These are phyloP conservation scores for Parascedosporium putredinis DNA, from an alignment of 2,329 filamentous ascomycete genomes.

Conservation along the genomic window DNA sequence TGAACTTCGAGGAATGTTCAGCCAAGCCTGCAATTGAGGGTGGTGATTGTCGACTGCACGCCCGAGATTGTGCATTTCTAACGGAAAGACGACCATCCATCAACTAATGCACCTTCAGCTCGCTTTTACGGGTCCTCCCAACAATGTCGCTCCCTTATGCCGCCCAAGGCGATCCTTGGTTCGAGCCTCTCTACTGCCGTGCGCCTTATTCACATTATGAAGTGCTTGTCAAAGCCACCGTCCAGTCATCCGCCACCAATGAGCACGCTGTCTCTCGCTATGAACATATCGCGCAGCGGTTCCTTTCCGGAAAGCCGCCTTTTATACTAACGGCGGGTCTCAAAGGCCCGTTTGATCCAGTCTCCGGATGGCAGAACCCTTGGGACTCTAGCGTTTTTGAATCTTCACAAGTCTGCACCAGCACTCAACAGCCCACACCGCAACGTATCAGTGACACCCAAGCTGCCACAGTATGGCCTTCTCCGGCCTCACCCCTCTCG, in stretches of 20 bases:
- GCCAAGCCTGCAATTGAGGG: too few species aligned
- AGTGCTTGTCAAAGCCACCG: constrained; percentile 30
- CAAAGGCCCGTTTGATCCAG: constrained; percentile 48
- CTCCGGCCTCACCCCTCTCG: not conserved
- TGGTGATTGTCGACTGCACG: too few species aligned
- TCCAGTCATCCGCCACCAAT: constrained; percentile 46
- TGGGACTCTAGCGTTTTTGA: constrained; percentile 19
- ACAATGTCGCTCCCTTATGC: constrained; percentile 9
- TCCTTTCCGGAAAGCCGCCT: constrained; percentile 44
- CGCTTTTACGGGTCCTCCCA: not conserved
- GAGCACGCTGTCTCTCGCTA: constrained; percentile 40
- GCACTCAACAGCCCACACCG: not conserved
- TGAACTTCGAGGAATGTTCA: too few species aligned
- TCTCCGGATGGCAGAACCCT: constrained; percentile 28
- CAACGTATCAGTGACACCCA: not conserved
- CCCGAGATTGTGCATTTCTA: too few species aligned
- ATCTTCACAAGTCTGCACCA: not conserved
- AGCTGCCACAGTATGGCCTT: not conserved
- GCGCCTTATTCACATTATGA: constrained; percentile 30
- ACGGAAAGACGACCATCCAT: too few species aligned
- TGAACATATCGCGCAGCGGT: constrained; percentile 48
- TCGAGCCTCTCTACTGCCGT: constrained; percentile 35
- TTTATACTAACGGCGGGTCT: constrained; percentile 50
- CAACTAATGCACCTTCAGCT: not conserved
- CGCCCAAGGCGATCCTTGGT: constrained; percentile 15